Percentiles rank a stretch among this genome's conserved stretches.
phyloP scores from a whole-genome alignment of 176 grass and related monocot species.

The Phragmites australis region DNA sequence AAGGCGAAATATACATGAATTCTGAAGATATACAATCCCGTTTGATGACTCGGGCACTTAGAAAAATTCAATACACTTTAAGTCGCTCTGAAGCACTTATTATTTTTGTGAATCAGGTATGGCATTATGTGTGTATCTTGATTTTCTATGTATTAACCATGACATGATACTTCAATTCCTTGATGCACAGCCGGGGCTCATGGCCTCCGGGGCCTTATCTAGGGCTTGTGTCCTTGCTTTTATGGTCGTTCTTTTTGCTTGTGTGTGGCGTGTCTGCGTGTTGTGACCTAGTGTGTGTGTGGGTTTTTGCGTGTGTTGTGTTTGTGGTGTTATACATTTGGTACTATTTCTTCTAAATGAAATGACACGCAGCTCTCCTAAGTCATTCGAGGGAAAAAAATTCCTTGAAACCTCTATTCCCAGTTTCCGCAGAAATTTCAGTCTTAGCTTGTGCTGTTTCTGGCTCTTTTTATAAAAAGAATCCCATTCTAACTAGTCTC shows the following conservation, averaged over 20 bases:
- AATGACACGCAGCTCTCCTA: too few species aligned
- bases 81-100: constrained; percentile 70
- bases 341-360: too few species aligned
- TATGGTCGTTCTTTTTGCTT: too few species aligned
- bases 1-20: constrained; percentile 55
- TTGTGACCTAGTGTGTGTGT: too few species aligned
- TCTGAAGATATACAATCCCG: constrained; percentile 66
- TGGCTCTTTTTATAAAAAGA: neutral
- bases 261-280: too few species aligned
- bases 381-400: too few species aligned
- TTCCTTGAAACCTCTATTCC: neutral
- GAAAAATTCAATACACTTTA: constrained; percentile 84
- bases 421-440: neutral
- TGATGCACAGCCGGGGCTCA: too few species aligned
- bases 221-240: too few species aligned
- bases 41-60: constrained; percentile 87
- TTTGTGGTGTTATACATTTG: too few species aligned
- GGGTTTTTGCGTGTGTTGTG: too few species aligned
- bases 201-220: too few species aligned
- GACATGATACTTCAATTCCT: neutral
- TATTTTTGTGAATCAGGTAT: constrained; percentile 96
- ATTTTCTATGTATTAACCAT: neutral
- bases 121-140: neutral
- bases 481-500: neutral
- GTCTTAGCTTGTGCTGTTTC: neutral